A percentile compares a stretch with the other conserved stretches of the same genome.
These are phyloP conservation scores for Erythrophleum ivorense DNA, from an alignment of 331 rosid genomes.

Conservation along the genomic window DNA sequence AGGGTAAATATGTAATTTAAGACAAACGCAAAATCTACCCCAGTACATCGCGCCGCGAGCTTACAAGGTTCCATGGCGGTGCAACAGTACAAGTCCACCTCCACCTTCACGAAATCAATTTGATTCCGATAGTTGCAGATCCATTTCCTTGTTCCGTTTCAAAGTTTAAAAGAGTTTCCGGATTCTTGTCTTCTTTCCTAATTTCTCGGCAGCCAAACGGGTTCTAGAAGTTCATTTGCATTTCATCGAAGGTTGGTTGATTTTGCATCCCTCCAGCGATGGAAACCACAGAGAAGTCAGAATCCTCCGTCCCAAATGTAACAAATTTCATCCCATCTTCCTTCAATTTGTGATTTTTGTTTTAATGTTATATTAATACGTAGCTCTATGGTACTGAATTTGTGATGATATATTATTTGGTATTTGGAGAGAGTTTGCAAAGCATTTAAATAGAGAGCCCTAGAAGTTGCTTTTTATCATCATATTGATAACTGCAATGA, in stretches of 20 bases:
- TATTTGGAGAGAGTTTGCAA: neutral
- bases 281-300: constrained; percentile 39
- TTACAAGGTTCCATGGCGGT: neutral
- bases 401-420: neutral
- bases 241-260: neutral
- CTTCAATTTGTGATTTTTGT: neutral
- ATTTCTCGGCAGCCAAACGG: constrained; percentile 25
- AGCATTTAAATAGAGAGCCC: neutral
- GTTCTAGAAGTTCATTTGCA: constrained; percentile 21
- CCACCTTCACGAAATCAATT: constrained; percentile 4
- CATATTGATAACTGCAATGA: neutral
- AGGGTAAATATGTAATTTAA: neutral
- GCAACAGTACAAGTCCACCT: constrained; percentile 5
- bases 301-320: constrained; percentile 39
- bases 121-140: neutral
- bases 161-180: neutral
- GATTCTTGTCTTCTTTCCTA: neutral
- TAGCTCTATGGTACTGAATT: constrained; percentile 18
- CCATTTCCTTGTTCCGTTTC: neutral
- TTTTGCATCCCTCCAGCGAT: constrained; percentile 40
- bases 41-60: neutral
- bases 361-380: neutral
- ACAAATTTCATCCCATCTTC: neutral
- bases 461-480: neutral
- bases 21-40: neutral